These are phyloP conservation scores for Apiospora rasikravindrae DNA, from an alignment of 2,329 filamentous ascomycete genomes.

Conservation along the genomic window DNA sequence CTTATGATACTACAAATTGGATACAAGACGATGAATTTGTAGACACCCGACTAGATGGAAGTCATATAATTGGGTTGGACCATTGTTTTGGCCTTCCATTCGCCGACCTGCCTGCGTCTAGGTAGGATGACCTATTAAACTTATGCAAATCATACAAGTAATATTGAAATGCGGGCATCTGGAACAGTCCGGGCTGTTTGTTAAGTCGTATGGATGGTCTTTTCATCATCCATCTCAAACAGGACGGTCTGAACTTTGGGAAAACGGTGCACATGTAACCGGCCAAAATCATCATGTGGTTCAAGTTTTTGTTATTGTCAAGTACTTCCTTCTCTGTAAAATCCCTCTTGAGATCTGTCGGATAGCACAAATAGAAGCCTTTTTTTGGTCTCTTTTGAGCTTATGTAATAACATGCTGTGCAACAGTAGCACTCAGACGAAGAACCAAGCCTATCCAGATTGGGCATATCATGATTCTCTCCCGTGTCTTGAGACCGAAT, in stretches of 20 bases:
- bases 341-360: neutral
- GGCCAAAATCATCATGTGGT: neutral
- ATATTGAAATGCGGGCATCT: too few species aligned
- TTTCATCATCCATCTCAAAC: too few species aligned
- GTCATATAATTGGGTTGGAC: neutral
- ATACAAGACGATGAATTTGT: neutral
- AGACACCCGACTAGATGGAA: neutral
- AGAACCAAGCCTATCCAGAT: neutral
- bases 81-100: neutral
- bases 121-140: neutral
- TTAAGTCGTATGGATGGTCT: neutral
- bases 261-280: neutral
- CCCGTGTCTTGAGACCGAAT: neutral
- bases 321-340: neutral
- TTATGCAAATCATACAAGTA: too few species aligned
- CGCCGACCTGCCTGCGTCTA: too few species aligned
- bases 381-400: slow-evolving; percentile 1
- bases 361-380: neutral
- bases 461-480: neutral
- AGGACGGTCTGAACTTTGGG: neutral
- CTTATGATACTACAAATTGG: neutral
- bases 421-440: neutral
- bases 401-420: neutral
- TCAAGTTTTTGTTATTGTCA: neutral
- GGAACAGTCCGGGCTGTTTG: too few species aligned